Conservation (phyloP, 1,139 yeast genomes). For the Kodamaea suecica region DNA sequence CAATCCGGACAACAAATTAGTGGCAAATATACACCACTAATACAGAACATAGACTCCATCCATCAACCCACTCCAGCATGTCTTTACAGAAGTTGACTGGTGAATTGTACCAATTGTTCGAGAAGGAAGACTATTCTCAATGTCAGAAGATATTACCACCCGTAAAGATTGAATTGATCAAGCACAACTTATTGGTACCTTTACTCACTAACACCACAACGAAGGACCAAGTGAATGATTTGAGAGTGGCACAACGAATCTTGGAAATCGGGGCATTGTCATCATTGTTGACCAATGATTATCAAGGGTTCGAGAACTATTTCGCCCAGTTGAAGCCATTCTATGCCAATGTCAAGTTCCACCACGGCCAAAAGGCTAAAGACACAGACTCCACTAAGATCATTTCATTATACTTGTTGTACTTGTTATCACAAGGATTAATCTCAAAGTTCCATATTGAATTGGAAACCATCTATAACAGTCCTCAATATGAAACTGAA, state of each 20-base stretch:
- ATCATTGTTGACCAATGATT: conserved; percentile 61
- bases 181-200: conserved; percentile 78
- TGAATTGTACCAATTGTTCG: conserved; percentile 64
- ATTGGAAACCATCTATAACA: conserved; percentile 65
- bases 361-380: conserved; percentile 51
- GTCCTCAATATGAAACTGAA: conserved; percentile 43
- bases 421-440: conserved; percentile 77
- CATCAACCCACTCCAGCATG: conserved; percentile 25
- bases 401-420: conserved; percentile 70
- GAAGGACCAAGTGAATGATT: conserved; percentile 56
- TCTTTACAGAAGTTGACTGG: conserved; percentile 56
- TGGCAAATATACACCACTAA: not conserved
- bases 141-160: conserved; percentile 65
- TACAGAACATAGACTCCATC: not conserved
- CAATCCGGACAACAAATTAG: not conserved
- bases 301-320: conserved; percentile 65
- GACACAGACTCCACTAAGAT: conserved; percentile 63
- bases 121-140: conserved; percentile 54
- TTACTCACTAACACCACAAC: conserved; percentile 35
- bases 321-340: conserved; percentile 77
- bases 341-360: conserved; percentile 50
- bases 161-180: conserved; percentile 74
- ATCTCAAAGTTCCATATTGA: conserved; percentile 88
- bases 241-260: conserved; percentile 74
- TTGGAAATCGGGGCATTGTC: conserved; percentile 85